These are phyloP conservation scores for Sphagnurus paluster DNA, from an alignment of 1,284 basidiomycete genomes.

Conservation along the genomic window DNA sequence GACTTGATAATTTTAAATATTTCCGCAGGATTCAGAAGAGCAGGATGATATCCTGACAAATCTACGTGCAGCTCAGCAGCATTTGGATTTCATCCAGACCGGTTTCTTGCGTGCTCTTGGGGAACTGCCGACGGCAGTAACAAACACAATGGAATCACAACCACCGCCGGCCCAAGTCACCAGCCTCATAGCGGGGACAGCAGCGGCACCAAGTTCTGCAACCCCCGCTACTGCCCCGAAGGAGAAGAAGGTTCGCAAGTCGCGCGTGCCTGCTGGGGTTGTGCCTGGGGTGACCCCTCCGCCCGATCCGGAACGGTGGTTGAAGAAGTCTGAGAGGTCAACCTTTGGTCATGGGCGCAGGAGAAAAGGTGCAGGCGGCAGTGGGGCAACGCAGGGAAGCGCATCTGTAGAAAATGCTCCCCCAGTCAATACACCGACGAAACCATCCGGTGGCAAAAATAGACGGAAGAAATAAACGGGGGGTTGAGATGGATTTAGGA, in stretches of 20 bases:
- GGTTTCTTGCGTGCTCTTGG: constrained; percentile 67
- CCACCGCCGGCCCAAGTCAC: constrained; percentile 46
- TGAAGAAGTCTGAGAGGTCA: constrained; percentile 50
- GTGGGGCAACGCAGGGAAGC: constrained; percentile 68
- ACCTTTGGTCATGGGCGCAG: constrained; percentile 75
- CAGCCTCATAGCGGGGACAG: constrained; percentile 28
- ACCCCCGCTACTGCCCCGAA: constrained; percentile 22
- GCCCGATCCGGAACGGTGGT: constrained; percentile 18
- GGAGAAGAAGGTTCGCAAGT: constrained; percentile 58
- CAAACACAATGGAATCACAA: constrained; percentile 58
- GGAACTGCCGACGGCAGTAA: constrained; percentile 49
- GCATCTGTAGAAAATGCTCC: constrained; percentile 34
- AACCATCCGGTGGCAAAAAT: constrained; percentile 39
- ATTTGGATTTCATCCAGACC: constrained; percentile 78
- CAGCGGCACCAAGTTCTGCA: constrained; percentile 28
- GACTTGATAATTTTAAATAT: background rate
- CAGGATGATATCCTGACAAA: constrained; percentile 84
- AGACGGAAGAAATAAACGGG: constrained; percentile 40
- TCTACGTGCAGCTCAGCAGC: constrained; percentile 73
- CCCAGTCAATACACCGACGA: constrained; percentile 29
- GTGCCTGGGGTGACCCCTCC: constrained; percentile 69
- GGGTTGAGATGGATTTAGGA: too few relatives aligned
- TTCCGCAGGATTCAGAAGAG: constrained; percentile 79
- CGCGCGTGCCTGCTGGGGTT: constrained; percentile 71
- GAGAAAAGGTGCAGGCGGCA: constrained; percentile 58